These are phyloP conservation scores for Magnaporthiopsis incrustans DNA, from an alignment of 2,329 filamentous ascomycete species.

Conservation along the genomic window DNA sequence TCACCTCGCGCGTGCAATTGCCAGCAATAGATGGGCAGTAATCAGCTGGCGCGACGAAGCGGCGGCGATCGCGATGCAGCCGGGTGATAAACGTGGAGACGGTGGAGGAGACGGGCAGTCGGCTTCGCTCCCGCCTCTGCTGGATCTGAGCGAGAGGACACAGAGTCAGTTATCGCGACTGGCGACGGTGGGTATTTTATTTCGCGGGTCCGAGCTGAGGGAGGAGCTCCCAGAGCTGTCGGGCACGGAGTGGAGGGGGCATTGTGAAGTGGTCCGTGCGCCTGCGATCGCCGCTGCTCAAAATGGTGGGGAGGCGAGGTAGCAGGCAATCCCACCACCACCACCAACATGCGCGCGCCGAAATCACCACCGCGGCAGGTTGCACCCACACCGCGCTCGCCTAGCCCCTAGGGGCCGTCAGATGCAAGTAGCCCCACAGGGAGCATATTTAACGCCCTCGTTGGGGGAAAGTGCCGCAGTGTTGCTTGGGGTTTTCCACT, in stretches of 20 bases:
- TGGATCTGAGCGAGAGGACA: neutral
- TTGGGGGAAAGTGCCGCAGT: neutral
- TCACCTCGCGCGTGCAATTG: neutral
- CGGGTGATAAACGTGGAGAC: neutral
- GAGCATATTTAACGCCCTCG: neutral
- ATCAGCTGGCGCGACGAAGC: neutral
- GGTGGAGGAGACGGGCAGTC: neutral
- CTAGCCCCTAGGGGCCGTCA: neutral
- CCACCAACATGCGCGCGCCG: too few species aligned
- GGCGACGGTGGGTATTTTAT: constrained; percentile 3
- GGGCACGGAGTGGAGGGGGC: neutral
- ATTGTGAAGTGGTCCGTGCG: neutral
- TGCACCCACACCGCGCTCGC: neutral
- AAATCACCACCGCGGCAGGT: neutral
- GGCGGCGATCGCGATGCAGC: neutral
- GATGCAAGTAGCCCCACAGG: neutral
- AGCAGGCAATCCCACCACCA: neutral
- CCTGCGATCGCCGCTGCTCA: neutral
- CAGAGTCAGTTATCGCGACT: constrained; percentile 3
- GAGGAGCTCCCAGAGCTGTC: neutral
- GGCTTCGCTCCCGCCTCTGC: neutral
- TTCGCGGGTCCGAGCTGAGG: neutral
- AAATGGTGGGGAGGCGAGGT: neutral
- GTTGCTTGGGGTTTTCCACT: neutral
- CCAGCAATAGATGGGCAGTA: neutral